Base-by-base conservation (phyloP, 352 stramenopile genomes). In the Pythium phragmiticola region DNA sequence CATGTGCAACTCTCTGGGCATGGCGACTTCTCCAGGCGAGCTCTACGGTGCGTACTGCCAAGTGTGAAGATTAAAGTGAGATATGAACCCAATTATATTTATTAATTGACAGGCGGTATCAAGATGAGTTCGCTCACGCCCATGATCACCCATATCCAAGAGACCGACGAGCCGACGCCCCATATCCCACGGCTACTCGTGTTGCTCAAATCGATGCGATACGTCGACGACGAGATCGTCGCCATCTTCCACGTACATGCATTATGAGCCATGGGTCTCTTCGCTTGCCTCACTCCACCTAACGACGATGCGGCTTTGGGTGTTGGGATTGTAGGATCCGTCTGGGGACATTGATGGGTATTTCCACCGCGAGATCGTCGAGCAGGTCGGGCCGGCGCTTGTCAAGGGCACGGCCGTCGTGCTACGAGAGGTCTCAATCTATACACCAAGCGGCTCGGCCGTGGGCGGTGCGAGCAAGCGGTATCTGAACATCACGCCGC, bases 221-320 rank as follows among this genome's bases (percentile, higher is more conserved):
- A 89, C 63, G 75, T 92, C 23, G 82, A 94, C 42, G 86, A 94
- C 60, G 82, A 92, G 59, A 91, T 94, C 55, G 70, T 91, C 8
- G 82, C 80, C 30, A 74, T 87, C 9, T 78, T 94, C 13, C 86
- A 92, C 54, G 84, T 90, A 74, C n/a, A 55, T 50, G 28, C 21
- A 13, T 60, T 54, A 2, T 60, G 49, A 43, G 6, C n/a, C 9
- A 9, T 37, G 39, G 11, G 65, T 9, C 9, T 42, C 37, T 42
- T 42, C 11, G 2, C 37, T 42, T 17, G 9, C 14, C 37, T 42
- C 9, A 42, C 26, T 30, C 26, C 26, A 30, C 26, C 26, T 30
- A 30, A 30, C 26, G 26, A 30, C 26, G 26, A 3, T 30, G 26
- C 26, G 26, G 26, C 26, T 42, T 23, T 48, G 42, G 7, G 17